Percentiles rank a stretch among this genome's conserved stretches.
Evolutionary conservation across 345 rosid genomes (phyloP).

Genomic region (thale cress (Arabidopsis thaliana)): DNA sequence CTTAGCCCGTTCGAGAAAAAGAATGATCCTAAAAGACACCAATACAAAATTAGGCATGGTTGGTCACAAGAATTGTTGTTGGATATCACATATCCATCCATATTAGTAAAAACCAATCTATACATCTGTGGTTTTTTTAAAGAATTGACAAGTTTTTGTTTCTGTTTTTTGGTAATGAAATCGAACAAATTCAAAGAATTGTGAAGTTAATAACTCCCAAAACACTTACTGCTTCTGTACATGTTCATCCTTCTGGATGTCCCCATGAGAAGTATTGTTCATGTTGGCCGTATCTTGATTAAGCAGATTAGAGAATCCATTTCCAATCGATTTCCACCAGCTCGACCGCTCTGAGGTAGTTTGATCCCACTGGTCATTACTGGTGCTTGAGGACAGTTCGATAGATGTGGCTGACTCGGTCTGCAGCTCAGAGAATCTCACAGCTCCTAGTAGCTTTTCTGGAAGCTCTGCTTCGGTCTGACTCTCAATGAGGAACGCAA

Average conservation of each 20-base stretch:
- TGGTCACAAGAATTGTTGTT: slow-evolving; percentile 4
- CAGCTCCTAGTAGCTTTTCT: slow-evolving; percentile 73
- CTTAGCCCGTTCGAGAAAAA: neutral
- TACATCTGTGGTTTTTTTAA: slow-evolving; percentile 13
- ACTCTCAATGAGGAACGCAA: slow-evolving; percentile 85
- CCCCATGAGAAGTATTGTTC: slow-evolving; percentile 42
- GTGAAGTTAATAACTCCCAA: neutral
- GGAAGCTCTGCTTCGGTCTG: slow-evolving; percentile 90
- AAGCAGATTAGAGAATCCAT: slow-evolving; percentile 75
- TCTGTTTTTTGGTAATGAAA: neutral
- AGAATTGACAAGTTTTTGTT: neutral
- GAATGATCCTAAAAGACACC: neutral
- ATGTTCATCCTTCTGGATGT: slow-evolving; percentile 41
- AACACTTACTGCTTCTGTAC: slow-evolving; percentile 55
- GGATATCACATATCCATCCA: neutral
- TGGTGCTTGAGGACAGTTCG: slow-evolving; percentile 46
- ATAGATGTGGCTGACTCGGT: slow-evolving; percentile 62
- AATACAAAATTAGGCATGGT: neutral
- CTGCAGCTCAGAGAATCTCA: slow-evolving; percentile 80
- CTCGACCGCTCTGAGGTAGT: slow-evolving; percentile 62
- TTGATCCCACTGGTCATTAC: slow-evolving; percentile 27
- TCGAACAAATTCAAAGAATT: slow-evolving; percentile 30
- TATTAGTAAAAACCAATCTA: slow-evolving; percentile 17
- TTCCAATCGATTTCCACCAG: slow-evolving; percentile 84
- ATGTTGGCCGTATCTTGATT: slow-evolving; percentile 62